phyloP scores from a whole-genome alignment of 768 basidiomycete species.

The Kwoniella dejecticola region DNA sequence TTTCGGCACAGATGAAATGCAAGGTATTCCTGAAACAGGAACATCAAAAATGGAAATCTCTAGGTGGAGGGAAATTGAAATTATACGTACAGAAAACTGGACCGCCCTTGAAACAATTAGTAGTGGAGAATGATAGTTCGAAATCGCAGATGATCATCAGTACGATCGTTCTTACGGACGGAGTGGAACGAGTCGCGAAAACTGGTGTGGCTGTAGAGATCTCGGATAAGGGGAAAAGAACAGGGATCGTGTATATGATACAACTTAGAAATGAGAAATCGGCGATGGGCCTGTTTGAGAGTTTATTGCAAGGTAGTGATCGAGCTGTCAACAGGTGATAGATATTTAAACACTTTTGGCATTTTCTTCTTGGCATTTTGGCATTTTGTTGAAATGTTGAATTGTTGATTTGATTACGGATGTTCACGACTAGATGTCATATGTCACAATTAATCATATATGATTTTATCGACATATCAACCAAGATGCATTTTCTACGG shows the following conservation, averaged over 20 bases:
- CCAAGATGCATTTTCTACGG: no score
- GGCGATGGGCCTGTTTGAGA: slow-evolving; percentile 80
- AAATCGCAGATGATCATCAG: slow-evolving; percentile 77
- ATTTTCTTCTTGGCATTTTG: no score
- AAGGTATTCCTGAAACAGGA: slow-evolving; percentile 95
- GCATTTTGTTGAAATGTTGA: no score
- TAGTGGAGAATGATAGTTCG: slow-evolving; percentile 80
- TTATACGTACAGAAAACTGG: slow-evolving; percentile 76
- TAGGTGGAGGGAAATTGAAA: slow-evolving; percentile 83
- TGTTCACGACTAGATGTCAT: slow-evolving; percentile 2
- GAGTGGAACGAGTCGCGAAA: slow-evolving; percentile 97
- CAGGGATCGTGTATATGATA: slow-evolving; percentile 96
- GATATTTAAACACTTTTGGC: not conserved
- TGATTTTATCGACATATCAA: no score
- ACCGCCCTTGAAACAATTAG: slow-evolving; percentile 91
- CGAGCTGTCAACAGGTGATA: slow-evolving; percentile 57
- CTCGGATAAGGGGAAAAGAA: slow-evolving; percentile 84
- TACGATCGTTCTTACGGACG: slow-evolving; percentile 92
- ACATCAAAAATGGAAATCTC: slow-evolving; percentile 92
- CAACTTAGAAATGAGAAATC: slow-evolving; percentile 86
- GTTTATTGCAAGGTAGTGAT: slow-evolving; percentile 83
- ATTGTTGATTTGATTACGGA: no score
- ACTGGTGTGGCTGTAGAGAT: slow-evolving; percentile 96
- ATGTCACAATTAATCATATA: no score
- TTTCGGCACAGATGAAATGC: slow-evolving; percentile 94